Percentiles rank a stretch among this genome's conserved stretches.
Conservation (phyloP, 371 early-diverging fungal species). For the Mortierella sp. region DNA sequence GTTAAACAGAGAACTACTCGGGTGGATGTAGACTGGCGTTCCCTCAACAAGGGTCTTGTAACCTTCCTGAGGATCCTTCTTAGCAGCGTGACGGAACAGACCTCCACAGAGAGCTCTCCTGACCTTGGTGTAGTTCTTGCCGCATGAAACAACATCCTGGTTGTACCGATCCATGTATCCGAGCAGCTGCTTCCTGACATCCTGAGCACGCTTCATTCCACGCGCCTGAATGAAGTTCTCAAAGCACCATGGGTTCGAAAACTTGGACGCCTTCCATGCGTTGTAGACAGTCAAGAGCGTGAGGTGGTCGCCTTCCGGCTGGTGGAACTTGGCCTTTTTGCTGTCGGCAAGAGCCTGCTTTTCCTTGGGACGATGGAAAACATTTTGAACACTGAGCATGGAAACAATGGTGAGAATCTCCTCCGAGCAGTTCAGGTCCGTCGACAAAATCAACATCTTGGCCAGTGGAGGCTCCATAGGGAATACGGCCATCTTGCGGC, state of each 20-base stretch:
- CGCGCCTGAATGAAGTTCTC: conserved; percentile 96
- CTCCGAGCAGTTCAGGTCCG: conserved; percentile 94
- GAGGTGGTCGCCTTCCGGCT: conserved; percentile 98
- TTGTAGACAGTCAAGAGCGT: conserved; percentile 97
- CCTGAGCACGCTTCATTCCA: conserved; percentile 90
- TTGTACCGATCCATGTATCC: conserved; percentile 97
- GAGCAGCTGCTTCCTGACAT: conserved; percentile 95
- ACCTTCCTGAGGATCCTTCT: conserved; percentile 97
- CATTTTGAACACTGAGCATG: conserved; percentile 94
- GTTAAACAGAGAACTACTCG: conserved; percentile 94
- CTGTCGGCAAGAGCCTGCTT: conserved; percentile 95
- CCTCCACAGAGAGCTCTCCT: conserved; percentile 93
- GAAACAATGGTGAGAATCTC: conserved; percentile 97
- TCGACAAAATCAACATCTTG: conserved; percentile 94
- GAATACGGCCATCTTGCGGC: conserved; percentile 98
- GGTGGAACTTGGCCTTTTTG: conserved; percentile 97
- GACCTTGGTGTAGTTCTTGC: conserved; percentile 92
- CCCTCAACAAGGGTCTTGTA: conserved; percentile 98
- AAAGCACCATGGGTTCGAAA: conserved; percentile 95
- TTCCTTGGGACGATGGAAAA: conserved; percentile 97
- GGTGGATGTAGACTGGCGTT: conserved; percentile 98
- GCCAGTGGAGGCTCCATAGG: conserved; percentile 95
- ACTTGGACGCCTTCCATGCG: conserved; percentile 91
- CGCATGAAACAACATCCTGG: conserved; percentile 95
- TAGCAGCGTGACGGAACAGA: conserved; percentile 96